Evolutionary conservation across 176 grass and related monocot species (phyloP), one percentile per base, ranked within the genome.

Genomic region (Dactylis glomerata): DNA sequence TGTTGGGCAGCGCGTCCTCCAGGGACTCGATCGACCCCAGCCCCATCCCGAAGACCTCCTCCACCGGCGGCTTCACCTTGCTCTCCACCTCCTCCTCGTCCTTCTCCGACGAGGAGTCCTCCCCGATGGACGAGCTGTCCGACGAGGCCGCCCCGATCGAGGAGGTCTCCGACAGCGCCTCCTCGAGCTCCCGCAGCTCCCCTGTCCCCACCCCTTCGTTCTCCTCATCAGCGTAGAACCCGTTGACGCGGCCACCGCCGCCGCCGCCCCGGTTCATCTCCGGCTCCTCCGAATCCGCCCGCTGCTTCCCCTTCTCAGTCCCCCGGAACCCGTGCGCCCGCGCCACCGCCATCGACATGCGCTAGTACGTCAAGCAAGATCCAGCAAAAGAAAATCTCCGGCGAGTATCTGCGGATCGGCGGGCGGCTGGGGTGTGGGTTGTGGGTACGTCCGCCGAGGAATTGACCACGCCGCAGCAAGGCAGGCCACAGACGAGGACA

Each of bases 1-100:
- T 93, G 86, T 55, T 81, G n/a, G 88, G 92, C 12, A 93, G 86
- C 6, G 86, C 89, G 23, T 93, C 88, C 58, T 93, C 92, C 20
- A 93, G 46, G 45, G 83, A 90, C 12, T 93, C 92, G 17, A 93
- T 47, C 44, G 87, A 84, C 5, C 70, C 64, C 13, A 92, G 52
- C 23, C 85, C 87, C 72, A 82, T 64, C 7, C 63, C 83, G 4
- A 86, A 52, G 24, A 84, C 88, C 17, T 66, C 74, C 65, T 23
- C 79, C 26, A 16, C 70, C 36, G 10, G 68, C 33, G 23, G 70
- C 31, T 68, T 69, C 8, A 5, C 32, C 49, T 83, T 40, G 85
- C 85, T 88, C 86, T 82, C 20, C 74, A 65, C 85, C 58, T 90
- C 87, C 1, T 76, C 87, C 20, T 24, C 89, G 7, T 86, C 86